Evolutionary conservation across 768 basidiomycete species (phyloP).

Genomic region (Boletus rufocinnamomeus): DNA sequence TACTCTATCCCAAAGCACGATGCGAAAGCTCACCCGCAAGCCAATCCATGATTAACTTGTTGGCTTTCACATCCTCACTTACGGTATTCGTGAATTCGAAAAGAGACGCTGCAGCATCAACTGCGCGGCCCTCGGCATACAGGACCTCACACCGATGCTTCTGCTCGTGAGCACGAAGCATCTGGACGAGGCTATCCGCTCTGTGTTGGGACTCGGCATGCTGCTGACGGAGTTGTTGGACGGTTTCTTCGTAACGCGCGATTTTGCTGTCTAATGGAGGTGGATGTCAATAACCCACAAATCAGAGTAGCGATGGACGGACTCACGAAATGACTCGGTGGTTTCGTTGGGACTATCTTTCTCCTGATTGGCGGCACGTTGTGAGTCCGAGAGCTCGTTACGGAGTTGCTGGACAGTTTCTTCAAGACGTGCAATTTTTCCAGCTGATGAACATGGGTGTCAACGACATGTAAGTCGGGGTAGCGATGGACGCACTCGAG

Average conservation of each 20-base stretch:
- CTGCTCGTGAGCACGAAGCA: constrained; percentile 2
- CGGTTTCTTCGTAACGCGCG: background rate
- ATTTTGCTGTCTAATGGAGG: too few relatives aligned
- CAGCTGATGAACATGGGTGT: background rate
- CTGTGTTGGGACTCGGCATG: background rate
- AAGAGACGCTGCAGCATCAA: background rate
- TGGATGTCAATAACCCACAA: too few relatives aligned
- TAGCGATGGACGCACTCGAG: background rate
- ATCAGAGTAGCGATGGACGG: too few relatives aligned
- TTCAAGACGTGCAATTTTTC: background rate
- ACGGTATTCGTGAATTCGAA: background rate
- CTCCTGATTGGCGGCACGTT: background rate
- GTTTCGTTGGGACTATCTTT: background rate
- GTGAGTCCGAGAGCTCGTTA: background rate
- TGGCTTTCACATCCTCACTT: too few relatives aligned
- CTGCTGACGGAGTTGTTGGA: background rate
- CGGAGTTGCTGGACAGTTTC: background rate
- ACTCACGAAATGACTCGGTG: background rate
- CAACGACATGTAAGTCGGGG: background rate
- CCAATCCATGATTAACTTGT: too few relatives aligned
- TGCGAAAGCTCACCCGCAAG: too few relatives aligned
- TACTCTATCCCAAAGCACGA: too few relatives aligned
- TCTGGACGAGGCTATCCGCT: background rate
- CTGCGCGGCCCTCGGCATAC: background rate
- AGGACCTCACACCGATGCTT: constrained; percentile 8